Conservation (phyloP, 208 protist genomes). For the Acanthamoeba lenticulata region DNA sequence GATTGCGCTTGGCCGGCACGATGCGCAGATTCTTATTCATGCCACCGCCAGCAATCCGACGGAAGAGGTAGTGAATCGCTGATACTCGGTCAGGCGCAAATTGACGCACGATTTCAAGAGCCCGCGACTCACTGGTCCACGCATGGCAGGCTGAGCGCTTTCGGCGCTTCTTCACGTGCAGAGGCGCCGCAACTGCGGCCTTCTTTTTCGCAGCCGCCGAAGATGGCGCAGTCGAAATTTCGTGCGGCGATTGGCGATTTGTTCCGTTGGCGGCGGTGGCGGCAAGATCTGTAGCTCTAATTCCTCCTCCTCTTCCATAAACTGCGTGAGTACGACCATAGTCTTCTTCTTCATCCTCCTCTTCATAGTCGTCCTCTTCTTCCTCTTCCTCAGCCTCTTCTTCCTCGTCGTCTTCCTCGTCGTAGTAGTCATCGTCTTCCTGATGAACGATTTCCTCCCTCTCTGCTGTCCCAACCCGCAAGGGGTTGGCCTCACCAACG, state of each 20-base stretch:
- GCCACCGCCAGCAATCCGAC: background rate
- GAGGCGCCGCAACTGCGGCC: background rate
- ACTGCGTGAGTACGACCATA: background rate
- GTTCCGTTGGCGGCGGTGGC: background rate
- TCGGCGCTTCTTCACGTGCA: background rate
- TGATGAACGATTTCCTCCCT: background rate
- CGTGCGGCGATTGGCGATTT: background rate
- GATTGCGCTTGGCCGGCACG: constrained; percentile 37
- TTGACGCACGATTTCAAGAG: background rate
- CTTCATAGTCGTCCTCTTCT: background rate
- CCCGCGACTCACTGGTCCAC: background rate
- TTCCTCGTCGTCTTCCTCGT: background rate
- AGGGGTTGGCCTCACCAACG: too few species aligned
- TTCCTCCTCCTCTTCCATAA: background rate
- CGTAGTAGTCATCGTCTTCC: background rate
- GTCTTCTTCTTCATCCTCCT: background rate
- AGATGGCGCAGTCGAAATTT: background rate
- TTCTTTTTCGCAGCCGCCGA: background rate
- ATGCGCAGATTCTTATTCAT: constrained; percentile 52
- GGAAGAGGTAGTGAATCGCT: constrained; percentile 33
- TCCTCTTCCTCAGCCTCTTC: background rate
- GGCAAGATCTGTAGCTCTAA: background rate
- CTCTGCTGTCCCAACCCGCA: too few species aligned
- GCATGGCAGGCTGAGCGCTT: constrained; percentile 10
- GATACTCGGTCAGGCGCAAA: background rate